Percentiles rank a stretch among this genome's conserved stretches.
phyloP scores from a whole-genome alignment of 257 asterid species.

The Osmanthus fragrans region DNA sequence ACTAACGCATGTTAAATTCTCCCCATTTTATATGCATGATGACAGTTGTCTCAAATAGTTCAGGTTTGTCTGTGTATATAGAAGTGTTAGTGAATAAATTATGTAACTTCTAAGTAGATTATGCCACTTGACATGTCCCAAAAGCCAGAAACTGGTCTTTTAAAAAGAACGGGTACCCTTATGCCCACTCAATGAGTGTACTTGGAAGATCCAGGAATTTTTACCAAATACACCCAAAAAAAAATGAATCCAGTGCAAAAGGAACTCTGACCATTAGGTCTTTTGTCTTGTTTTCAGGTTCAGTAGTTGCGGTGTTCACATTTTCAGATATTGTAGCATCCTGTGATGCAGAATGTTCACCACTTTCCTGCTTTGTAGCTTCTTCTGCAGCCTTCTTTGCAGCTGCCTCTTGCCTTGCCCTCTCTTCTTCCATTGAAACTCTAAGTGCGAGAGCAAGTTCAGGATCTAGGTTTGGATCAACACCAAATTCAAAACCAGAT shows the following conservation, averaged over 20 bases:
- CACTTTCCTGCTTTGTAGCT: slow-evolving; percentile 63
- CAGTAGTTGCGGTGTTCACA: slow-evolving; percentile 57
- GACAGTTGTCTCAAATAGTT: background rate
- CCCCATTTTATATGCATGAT: background rate
- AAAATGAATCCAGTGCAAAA: slow-evolving; percentile 16
- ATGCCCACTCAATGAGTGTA: background rate
- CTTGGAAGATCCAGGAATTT: slow-evolving; percentile 3
- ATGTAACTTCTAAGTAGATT: background rate
- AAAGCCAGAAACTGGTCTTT: background rate
- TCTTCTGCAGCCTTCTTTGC: slow-evolving; percentile 97
- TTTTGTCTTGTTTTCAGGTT: slow-evolving; percentile 64
- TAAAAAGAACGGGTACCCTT: background rate
- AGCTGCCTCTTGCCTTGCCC: slow-evolving; percentile 99
- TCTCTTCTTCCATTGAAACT: slow-evolving; percentile 99
- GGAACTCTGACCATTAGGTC: slow-evolving; percentile 57
- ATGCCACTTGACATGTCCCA: background rate
- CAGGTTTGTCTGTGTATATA: background rate
- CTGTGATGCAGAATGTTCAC: slow-evolving; percentile 70
- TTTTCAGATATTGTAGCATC: slow-evolving; percentile 82
- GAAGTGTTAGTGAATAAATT: background rate
- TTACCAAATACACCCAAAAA: slow-evolving; percentile 12
- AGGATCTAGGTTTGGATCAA: slow-evolving; percentile 99
- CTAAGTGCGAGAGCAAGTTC: slow-evolving; percentile 99
- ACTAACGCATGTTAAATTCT: background rate
- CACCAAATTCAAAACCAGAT: slow-evolving; percentile 92